phyloP scores from a whole-genome alignment of 345 rosid species.

The Eucalyptus globulus region DNA sequence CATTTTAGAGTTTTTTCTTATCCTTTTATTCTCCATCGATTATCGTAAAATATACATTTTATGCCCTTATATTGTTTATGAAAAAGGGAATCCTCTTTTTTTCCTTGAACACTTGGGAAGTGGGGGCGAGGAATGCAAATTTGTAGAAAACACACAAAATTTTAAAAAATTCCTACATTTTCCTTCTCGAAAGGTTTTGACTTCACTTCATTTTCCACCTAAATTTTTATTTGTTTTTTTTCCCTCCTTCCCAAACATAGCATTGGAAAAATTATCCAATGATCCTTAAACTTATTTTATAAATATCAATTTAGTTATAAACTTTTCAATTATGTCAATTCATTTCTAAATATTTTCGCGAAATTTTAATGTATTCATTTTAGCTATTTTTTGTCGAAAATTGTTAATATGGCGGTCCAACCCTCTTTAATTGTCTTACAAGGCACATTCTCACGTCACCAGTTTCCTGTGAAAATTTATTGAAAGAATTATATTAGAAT shows the following conservation, averaged over 20 bases:
- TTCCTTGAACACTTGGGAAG: background rate
- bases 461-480: accelerated
- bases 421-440: background rate
- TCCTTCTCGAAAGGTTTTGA: background rate
- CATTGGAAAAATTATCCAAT: background rate
- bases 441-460: accelerated
- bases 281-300: background rate
- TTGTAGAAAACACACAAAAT: background rate
- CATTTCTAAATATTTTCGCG: background rate
- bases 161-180: background rate
- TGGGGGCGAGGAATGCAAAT: background rate
- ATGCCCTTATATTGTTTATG: background rate
- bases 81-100: too few relatives aligned
- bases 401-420: background rate
- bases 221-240: background rate
- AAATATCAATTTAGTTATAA: accelerated
- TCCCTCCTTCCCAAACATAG: background rate
- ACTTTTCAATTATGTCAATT: background rate
- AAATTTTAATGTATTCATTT: background rate
- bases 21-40: background rate
- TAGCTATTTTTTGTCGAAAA: accelerated
- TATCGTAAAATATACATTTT: background rate
- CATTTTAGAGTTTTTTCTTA: background rate
- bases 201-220: background rate
- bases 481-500: background rate